Evolutionary conservation across 768 basidiomycete genomes (phyloP), one percentile per base, ranked within the genome.

Genomic region (Suillus fuscotomentosus): DNA sequence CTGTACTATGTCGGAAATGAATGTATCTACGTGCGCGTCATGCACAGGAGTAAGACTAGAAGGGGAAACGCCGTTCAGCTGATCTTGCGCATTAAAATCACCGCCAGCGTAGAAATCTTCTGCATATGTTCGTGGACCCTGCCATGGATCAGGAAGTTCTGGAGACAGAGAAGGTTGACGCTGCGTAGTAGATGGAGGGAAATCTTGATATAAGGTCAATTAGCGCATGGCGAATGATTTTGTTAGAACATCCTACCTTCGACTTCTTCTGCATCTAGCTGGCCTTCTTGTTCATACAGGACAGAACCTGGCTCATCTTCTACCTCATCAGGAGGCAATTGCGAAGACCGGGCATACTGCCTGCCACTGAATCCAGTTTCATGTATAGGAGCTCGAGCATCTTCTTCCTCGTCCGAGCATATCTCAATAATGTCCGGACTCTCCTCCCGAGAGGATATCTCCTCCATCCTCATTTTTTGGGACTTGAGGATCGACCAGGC

Each of bases 51-150:
- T 71, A 20, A 67, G 56, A 43, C 70, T 72, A 5, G 73, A 75
- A 0, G 73, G 73, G 8, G 73, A 65, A 39, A 70, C 41, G n/a
- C 27, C 39, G 14, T 41, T 17, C n/a, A 61, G 22, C 4, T n/a
- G 36, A 36, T 27, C 45, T 3, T 60, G 60, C 2, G 43, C 42
- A n/a, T 61, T 22, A 43, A 78, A 36, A 60, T 84, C 82, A 1
- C 82, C 84, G 14, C 81, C 83, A 6, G 81, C 75, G 64, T 80
- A 81, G 64, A 75, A 79, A 67, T 82, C 81, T 65, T 82, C 80
- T 1, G 81, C 79, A 51, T 77, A 79, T 7, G 71, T 75, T 34
- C 70, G 71, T 6, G 82, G 77, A 31, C 76, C 80, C 42, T 69
- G 68, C 82, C 81, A 83, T 36, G 76, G 76, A 68, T 83, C 81